Base-by-base conservation (phyloP, 176 grass and related monocot genomes). In the Triticum monococcum region DNA sequence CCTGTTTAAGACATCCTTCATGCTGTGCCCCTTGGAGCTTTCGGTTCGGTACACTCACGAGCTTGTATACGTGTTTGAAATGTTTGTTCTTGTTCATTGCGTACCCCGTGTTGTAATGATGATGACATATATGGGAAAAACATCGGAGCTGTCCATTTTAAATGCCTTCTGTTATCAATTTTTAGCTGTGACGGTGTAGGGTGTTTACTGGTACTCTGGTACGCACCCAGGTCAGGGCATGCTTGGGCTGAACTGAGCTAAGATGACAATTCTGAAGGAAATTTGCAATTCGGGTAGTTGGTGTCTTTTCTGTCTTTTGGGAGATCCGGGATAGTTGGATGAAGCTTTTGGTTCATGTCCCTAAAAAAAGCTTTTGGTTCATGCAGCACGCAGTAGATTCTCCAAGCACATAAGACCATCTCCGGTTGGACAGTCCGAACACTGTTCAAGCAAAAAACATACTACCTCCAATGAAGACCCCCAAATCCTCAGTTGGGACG, bases 101-200 rank as follows among this genome's bases (percentile, higher is more conserved):
- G 22, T 64, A 79, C 45, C 64, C 62, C 64, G 54, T 86, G 74
- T 88, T 84, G 90, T 84, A 84, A 79, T 81, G 75, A 89, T 38
- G 75, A 89, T 13, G 76, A 84, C 70, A 85, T 87, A 83, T 79
- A 85, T 75, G 80, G 87, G 80, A 30, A 80, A 65, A 69, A 83
- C 59, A 88, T 63, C 40, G 71, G 61, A 7, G 38, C 81, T 64
- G 86, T 62, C 54, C 77, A 78, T 81, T 81, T 81, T 33, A 60
- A 64, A 75, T 85, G 77, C 67, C 46, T 83, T 83, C 37, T 70
- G 50, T 37, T 64, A 12, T 35, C n/a, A 7, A 76, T 60, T 80
- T 79, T 84, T 35, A 79, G 50, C 79, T 84, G 50, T 78, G 45
- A 25, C 33, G 61, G 67, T 66, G 64, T 78, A 23, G 7, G n/a